phyloP scores from a whole-genome alignment of 2,329 filamentous ascomycete species.

The Hypomyces perniciosus region DNA sequence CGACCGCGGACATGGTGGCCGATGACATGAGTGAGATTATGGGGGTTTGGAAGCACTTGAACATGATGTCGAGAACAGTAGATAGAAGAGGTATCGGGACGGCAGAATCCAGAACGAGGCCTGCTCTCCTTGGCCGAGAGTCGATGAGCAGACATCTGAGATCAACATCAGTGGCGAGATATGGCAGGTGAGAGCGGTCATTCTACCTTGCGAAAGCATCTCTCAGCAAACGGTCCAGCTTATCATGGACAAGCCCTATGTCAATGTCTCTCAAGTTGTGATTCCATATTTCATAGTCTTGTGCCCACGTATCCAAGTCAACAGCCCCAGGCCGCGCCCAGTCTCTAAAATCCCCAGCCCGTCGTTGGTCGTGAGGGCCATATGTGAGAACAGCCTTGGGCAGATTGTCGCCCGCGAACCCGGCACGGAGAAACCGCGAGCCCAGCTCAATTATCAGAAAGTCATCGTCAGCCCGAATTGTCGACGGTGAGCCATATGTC shows the following conservation, averaged over 20 bases:
- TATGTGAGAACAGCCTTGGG: conserved; percentile 69
- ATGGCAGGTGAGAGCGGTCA: background rate
- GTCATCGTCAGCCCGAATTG: conserved; percentile 74
- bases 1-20: conserved; percentile 66
- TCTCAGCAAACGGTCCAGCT: conserved; percentile 74
- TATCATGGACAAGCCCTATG: conserved; percentile 75
- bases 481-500: conserved; percentile 52
- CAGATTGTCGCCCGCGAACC: conserved; percentile 76
- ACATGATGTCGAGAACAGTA: conserved; percentile 68
- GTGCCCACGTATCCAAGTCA: conserved; percentile 52
- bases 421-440: conserved; percentile 69
- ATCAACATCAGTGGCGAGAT: background rate
- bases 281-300: conserved; percentile 69
- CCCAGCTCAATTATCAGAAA: conserved; percentile 78
- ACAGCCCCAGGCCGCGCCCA: conserved; percentile 52
- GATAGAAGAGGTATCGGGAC: conserved; percentile 75
- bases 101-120: conserved; percentile 69
- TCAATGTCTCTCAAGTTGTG: conserved; percentile 68
- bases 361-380: conserved; percentile 67
- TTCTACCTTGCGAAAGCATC: conserved; percentile 72
- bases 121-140: conserved; percentile 66
- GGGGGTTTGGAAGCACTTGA: conserved; percentile 73
- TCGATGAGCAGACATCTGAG: conserved; percentile 61
- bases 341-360: conserved; percentile 73
- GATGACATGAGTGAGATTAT: conserved; percentile 75